Percentiles rank a stretch among this genome's conserved stretches.
phyloP scores from a whole-genome alignment of 768 basidiomycete species.

The Tylopilus rubrobrunneus region DNA sequence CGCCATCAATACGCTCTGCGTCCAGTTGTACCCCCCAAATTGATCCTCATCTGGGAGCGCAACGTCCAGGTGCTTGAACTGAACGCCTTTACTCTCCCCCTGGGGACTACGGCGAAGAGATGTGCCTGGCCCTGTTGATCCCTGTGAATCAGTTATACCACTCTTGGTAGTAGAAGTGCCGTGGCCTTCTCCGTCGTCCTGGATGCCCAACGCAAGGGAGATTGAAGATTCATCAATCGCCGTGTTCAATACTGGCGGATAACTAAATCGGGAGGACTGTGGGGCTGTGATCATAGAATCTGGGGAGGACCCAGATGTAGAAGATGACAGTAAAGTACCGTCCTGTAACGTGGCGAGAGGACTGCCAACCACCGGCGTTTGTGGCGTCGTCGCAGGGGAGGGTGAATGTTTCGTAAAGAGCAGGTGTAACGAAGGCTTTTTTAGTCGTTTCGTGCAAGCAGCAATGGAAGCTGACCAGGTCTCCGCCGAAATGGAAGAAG shows the following conservation, averaged over 20 bases:
- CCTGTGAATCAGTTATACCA: constrained; percentile 14
- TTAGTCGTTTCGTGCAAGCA: constrained; percentile 38
- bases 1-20: constrained; percentile 67
- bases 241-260: constrained; percentile 60
- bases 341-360: constrained; percentile 15
- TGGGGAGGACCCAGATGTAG: constrained; percentile 31
- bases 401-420: constrained; percentile 64
- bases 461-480: constrained; percentile 35
- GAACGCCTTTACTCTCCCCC: constrained; percentile 17
- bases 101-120: constrained; percentile 15
- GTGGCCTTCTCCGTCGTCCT: constrained; percentile 26
- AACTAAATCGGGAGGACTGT: constrained; percentile 41
- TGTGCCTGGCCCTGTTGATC: constrained; percentile 12
- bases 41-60: constrained; percentile 37
- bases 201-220: constrained; percentile 29
- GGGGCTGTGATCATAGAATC: constrained; percentile 57
- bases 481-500: constrained; percentile 31
- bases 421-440: constrained; percentile 67
- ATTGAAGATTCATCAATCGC: constrained; percentile 56
- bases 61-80: constrained; percentile 28
- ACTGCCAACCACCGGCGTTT: constrained; percentile 20
- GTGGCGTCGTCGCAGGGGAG: constrained; percentile 37
- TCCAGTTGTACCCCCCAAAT: constrained; percentile 61
- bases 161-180: constrained; percentile 8
- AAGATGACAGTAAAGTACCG: constrained; percentile 22